Conservation (phyloP, 2,329 filamentous ascomycete species). For the Fusarium sp. region DNA sequence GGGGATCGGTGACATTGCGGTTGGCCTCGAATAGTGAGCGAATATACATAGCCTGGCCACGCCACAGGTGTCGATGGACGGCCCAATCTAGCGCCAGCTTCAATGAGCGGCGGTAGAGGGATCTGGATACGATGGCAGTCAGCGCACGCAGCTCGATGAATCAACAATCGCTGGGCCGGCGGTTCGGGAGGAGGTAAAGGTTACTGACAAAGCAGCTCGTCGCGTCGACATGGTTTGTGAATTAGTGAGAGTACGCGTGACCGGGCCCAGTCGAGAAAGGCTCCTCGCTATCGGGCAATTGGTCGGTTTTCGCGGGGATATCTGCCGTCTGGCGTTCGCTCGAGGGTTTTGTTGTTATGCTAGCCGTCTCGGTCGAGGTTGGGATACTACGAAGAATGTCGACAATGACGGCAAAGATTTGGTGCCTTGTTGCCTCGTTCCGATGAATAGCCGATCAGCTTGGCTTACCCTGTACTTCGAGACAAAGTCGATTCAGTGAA, state of each 20-base stretch:
- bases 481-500: neutral
- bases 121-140: conserved; percentile 55
- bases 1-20: conserved; percentile 82
- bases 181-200: conserved; percentile 18
- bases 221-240: conserved; percentile 48
- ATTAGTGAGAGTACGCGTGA: conserved; percentile 13
- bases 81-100: conserved; percentile 97
- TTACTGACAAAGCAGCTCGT: conserved; percentile 62
- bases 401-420: conserved; percentile 30
- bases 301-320: conserved; percentile 23
- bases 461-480: neutral
- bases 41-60: conserved; percentile 95
- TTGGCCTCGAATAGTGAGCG: conserved; percentile 96
- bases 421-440: conserved; percentile 38
- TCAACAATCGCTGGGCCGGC: conserved; percentile 10
- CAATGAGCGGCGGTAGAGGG: conserved; percentile 89
- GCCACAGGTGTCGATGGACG: conserved; percentile 91
- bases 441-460: conserved; percentile 30
- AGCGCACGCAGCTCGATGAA: conserved; percentile 15
- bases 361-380: conserved; percentile 23
- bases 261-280: conserved; percentile 24
- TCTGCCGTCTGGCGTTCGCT: conserved; percentile 30
- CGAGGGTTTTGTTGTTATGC: conserved; percentile 12
- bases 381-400: conserved; percentile 30
- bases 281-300: conserved; percentile 35